Percentiles rank a stretch among this genome's conserved stretches.
Evolutionary conservation across 208 protist genomes (phyloP).

Genomic region (Balamuthia mandrillaris): DNA sequence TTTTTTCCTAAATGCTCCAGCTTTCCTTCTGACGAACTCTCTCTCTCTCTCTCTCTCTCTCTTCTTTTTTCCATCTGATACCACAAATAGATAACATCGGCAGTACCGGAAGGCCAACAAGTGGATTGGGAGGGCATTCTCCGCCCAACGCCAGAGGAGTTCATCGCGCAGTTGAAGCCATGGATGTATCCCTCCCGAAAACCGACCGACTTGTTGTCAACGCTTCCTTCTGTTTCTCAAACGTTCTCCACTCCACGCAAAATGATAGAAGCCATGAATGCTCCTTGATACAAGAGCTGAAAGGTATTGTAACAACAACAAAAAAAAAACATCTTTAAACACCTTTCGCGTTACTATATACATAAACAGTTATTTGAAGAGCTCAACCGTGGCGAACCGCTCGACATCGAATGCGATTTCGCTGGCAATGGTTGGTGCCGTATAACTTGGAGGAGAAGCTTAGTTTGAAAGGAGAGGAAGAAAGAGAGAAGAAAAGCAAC

Average conservation of each 20-base stretch:
- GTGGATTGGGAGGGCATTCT: conserved; percentile 43
- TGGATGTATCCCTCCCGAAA: neutral
- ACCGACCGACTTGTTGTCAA: neutral
- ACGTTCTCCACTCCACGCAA: neutral
- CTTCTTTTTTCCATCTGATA: neutral
- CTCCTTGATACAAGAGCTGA: too few relatives aligned
- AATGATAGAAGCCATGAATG: neutral
- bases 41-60: neutral
- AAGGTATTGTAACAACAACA: too few relatives aligned
- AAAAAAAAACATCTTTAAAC: too few relatives aligned
- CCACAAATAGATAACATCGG: neutral
- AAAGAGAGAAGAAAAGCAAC: too few relatives aligned
- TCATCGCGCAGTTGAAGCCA: neutral
- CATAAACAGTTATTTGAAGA: too few relatives aligned
- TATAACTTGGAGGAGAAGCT: too few relatives aligned
- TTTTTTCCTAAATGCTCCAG: neutral
- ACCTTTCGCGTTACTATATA: too few relatives aligned
- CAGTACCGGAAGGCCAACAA: neutral
- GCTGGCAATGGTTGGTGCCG: too few relatives aligned
- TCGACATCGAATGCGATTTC: too few relatives aligned
- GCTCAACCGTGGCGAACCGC: too few relatives aligned
- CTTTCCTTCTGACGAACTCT: neutral
- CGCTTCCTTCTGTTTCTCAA: neutral
- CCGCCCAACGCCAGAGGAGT: neutral
- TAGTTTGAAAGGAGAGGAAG: too few relatives aligned